phyloP scores from a whole-genome alignment of 1,284 basidiomycete species.

The Mixia osmundae region DNA sequence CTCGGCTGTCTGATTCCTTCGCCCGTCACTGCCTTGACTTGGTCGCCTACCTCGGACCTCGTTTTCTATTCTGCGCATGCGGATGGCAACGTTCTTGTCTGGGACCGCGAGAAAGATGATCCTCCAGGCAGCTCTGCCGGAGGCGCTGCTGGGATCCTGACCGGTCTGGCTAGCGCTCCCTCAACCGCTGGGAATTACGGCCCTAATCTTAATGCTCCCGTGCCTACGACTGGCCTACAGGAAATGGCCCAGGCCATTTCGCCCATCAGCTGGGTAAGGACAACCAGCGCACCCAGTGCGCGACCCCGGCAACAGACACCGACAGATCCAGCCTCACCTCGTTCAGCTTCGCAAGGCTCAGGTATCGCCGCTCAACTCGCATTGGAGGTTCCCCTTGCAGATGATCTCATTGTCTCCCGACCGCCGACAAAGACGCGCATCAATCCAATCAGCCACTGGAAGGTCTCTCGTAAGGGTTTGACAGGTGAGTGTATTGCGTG shows the following conservation, averaged over 20 bases:
- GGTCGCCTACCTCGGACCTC: conserved; percentile 4
- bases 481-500: conserved; percentile 30
- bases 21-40: conserved; percentile 5
- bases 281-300: no score
- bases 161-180: neutral
- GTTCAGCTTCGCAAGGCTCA: conserved; percentile 6
- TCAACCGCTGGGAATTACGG: neutral
- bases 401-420: conserved; percentile 49
- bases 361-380: conserved; percentile 3
- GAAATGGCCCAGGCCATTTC: conserved; percentile 1
- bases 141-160: conserved; percentile 1
- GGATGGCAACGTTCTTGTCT: conserved; percentile 66
- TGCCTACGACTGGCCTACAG: conserved; percentile 1
- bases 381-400: conserved; percentile 20
- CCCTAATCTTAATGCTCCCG: no score
- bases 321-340: neutral
- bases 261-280: no score
- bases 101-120: conserved; percentile 73
- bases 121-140: conserved; percentile 1
- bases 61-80: conserved; percentile 74
- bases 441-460: conserved; percentile 53
- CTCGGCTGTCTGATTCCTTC: conserved; percentile 1
- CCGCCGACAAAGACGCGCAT: conserved; percentile 30
- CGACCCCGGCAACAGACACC: no score
- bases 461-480: conserved; percentile 32